A percentile compares a stretch with the other conserved stretches of the same genome.
Conservation (phyloP, 306 rosid genomes). For the Dalbergia cultrata region DNA sequence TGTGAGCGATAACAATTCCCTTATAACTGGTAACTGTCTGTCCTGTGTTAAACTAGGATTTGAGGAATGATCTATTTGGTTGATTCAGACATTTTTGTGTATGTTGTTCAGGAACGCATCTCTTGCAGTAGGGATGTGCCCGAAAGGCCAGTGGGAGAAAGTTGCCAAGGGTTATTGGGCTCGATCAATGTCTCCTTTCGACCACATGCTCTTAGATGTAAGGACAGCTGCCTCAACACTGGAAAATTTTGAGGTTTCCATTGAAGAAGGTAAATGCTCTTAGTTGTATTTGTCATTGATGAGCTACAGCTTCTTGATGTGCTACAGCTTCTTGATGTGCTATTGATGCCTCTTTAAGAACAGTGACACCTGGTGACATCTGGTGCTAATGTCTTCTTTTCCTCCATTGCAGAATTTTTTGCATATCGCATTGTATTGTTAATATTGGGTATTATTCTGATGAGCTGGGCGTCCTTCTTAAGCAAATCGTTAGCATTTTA, state of each 20-base stretch:
- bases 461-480: constrained; percentile 74
- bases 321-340: constrained; percentile 32
- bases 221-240: constrained; percentile 69
- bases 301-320: constrained; percentile 31
- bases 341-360: constrained; percentile 10
- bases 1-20: constrained; percentile 15
- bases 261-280: constrained; percentile 74
- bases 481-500: constrained; percentile 84
- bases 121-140: constrained; percentile 79
- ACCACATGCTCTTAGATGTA: constrained; percentile 74
- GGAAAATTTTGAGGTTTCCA: constrained; percentile 72
- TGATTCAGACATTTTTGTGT: constrained; percentile 11
- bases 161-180: constrained; percentile 77
- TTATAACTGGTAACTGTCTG: not conserved
- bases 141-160: constrained; percentile 89
- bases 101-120: constrained; percentile 76
- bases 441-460: constrained; percentile 65
- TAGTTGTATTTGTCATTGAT: constrained; percentile 22
- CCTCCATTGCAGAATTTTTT: constrained; percentile 71
- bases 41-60: constrained; percentile 18
- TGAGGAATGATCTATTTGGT: constrained; percentile 9
- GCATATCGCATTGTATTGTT: constrained; percentile 67
- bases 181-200: constrained; percentile 87
- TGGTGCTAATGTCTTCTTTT: constrained; percentile 3
- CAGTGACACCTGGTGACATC: not conserved